Conservation (phyloP, 768 basidiomycete species). For the Pisolithus sp. region DNA sequence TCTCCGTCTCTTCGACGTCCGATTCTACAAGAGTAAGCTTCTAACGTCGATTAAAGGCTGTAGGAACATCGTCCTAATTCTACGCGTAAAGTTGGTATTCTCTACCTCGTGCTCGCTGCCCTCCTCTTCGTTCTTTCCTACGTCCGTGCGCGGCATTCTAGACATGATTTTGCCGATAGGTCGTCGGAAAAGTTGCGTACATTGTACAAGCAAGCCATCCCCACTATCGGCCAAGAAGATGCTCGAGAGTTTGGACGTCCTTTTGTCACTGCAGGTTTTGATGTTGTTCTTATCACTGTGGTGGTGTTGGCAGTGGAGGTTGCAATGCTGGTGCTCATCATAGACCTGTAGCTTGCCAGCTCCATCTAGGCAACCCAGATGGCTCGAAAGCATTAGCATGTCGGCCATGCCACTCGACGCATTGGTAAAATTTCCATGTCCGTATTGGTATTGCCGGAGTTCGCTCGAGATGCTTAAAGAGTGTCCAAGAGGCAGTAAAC, state of each 20-base stretch:
- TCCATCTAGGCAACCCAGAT: too few species aligned
- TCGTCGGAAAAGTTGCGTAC: slow-evolving; percentile 27
- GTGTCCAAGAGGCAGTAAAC: too few species aligned
- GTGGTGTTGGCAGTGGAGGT: slow-evolving; percentile 63
- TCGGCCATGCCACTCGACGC: too few species aligned
- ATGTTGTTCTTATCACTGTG: slow-evolving; percentile 41
- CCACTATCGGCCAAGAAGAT: slow-evolving; percentile 55
- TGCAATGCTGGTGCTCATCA: slow-evolving; percentile 55
- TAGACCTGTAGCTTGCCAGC: slow-evolving; percentile 30
- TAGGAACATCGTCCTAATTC: too few species aligned
- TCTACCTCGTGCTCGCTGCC: slow-evolving; percentile 57
- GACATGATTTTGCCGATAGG: slow-evolving; percentile 72
- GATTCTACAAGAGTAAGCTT: slow-evolving; percentile 65
- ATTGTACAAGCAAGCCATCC: slow-evolving; percentile 33
- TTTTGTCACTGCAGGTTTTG: slow-evolving; percentile 77
- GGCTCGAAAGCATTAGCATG: too few species aligned
- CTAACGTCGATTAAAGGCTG: not conserved
- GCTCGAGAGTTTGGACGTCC: slow-evolving; percentile 67
- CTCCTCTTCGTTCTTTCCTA: slow-evolving; percentile 54
- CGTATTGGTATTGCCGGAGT: too few species aligned
- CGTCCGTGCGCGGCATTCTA: slow-evolving; percentile 57
- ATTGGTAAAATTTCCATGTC: too few species aligned
- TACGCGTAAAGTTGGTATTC: slow-evolving; percentile 44
- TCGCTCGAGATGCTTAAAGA: not conserved
- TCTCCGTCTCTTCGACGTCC: slow-evolving; percentile 68